A percentile compares a stretch with the other conserved stretches of the same genome.
Conservation (phyloP, 2,329 filamentous ascomycete species). For the Pseudogymnoascus sp. region DNA sequence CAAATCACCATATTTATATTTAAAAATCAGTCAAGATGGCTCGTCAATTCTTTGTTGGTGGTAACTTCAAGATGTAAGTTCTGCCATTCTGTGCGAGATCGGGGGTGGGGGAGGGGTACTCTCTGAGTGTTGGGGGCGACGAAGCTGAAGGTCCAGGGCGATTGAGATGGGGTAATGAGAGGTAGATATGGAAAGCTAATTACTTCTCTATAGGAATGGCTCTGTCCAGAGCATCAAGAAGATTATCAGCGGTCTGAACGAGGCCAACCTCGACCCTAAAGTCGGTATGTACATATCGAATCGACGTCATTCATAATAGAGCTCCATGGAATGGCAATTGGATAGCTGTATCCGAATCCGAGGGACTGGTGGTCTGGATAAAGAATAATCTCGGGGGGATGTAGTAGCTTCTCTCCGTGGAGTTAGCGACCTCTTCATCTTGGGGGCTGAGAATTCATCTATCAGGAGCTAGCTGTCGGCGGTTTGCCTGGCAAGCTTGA, state of each 20-base stretch:
- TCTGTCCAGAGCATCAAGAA: conserved; percentile 79
- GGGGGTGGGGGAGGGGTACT: background rate
- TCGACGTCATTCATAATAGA: conserved; percentile 4
- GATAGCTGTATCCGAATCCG: background rate
- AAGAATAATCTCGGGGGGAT: background rate
- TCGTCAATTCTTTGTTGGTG: conserved; percentile 95
- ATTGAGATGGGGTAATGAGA: background rate
- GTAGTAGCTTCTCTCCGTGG: background rate
- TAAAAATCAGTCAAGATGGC: conserved; percentile 49
- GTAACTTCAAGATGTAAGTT: conserved; percentile 97
- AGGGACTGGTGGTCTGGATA: background rate
- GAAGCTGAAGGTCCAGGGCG: background rate
- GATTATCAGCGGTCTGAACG: conserved; percentile 85
- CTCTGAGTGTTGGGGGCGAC: background rate
- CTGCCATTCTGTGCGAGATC: conserved; percentile 7
- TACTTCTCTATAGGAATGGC: conserved; percentile 65
- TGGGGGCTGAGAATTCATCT: background rate
- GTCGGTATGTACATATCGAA: conserved; percentile 46
- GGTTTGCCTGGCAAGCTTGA: background rate
- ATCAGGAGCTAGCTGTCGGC: background rate
- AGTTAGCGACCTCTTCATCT: background rate
- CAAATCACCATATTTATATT: background rate
- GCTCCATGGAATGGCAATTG: background rate
- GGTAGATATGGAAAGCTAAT: background rate
- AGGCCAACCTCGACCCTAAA: conserved; percentile 69